These are phyloP conservation scores for Venturia effusa DNA, from an alignment of 2,329 filamentous ascomycete genomes.

Conservation along the genomic window DNA sequence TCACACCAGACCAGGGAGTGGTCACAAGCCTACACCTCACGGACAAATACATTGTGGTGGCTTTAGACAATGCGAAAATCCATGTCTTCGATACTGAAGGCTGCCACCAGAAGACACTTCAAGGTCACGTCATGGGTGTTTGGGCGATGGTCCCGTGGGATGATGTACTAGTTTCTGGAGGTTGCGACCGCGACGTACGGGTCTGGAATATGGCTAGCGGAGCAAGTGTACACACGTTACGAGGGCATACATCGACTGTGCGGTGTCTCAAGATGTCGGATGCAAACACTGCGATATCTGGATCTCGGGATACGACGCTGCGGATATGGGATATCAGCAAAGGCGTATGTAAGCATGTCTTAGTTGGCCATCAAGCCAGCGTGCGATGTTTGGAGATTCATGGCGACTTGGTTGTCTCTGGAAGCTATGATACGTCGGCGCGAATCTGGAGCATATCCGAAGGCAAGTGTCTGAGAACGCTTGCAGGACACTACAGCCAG, in stretches of 20 bases:
- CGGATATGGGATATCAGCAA: slow-evolving; percentile 89
- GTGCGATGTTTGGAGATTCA: slow-evolving; percentile 93
- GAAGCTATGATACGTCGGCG: slow-evolving; percentile 94
- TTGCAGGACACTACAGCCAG: slow-evolving; percentile 93
- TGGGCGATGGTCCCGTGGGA: slow-evolving; percentile 99
- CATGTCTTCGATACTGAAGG: slow-evolving; percentile 95
- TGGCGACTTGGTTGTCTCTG: slow-evolving; percentile 93
- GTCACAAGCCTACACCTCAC: slow-evolving; percentile 94
- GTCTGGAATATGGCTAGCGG: slow-evolving; percentile 91
- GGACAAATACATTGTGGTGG: slow-evolving; percentile 92
- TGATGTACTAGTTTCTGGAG: slow-evolving; percentile 87
- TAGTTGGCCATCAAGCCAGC: slow-evolving; percentile 91
- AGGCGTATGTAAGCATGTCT: slow-evolving; percentile 79
- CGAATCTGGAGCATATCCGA: slow-evolving; percentile 97
- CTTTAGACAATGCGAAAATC: slow-evolving; percentile 95
- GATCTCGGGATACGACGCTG: slow-evolving; percentile 87
- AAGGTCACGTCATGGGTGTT: slow-evolving; percentile 97
- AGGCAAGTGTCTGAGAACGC: slow-evolving; percentile 78
- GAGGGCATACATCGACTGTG: slow-evolving; percentile 93
- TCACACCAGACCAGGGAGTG: slow-evolving; percentile 92
- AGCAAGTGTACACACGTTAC: slow-evolving; percentile 68
- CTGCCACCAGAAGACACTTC: slow-evolving; percentile 74
- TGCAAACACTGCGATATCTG: slow-evolving; percentile 85
- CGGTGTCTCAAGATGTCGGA: slow-evolving; percentile 97
- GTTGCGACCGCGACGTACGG: slow-evolving; percentile 90